Evolutionary conservation across 305 asterid genomes (phyloP).

Genomic region (Fraxinus velutina): DNA sequence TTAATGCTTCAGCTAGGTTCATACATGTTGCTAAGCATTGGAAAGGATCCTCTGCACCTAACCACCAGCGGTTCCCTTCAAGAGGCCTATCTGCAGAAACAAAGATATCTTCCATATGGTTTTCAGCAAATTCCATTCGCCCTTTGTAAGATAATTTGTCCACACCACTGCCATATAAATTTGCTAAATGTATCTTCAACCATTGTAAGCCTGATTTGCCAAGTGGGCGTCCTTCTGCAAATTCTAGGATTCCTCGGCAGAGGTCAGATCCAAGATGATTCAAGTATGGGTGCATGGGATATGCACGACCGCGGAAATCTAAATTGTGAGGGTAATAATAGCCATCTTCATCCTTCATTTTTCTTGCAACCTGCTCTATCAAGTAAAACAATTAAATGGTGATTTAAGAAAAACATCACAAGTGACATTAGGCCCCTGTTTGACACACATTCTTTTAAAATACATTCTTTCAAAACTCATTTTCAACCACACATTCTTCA

Average conservation of each 20-base stretch:
- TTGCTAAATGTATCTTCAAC: constrained; percentile 86
- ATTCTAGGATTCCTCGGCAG: too few relatives aligned
- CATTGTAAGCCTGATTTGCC: constrained; percentile 15
- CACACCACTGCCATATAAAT: constrained; percentile 80
- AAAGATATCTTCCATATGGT: constrained; percentile 76
- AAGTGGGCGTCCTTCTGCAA: too few relatives aligned
- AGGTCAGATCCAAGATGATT: too few relatives aligned
- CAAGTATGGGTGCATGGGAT: too few relatives aligned
- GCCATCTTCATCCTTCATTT: too few relatives aligned
- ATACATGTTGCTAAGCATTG: constrained; percentile 92
- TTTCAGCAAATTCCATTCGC: constrained; percentile 67
- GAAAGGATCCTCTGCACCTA: constrained; percentile 90
- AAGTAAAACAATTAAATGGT: constrained; percentile 22
- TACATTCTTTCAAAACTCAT: too few relatives aligned
- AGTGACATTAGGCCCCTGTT: background rate
- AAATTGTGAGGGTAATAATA: too few relatives aligned
- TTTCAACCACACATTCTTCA: too few relatives aligned
- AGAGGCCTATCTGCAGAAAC: constrained; percentile 97
- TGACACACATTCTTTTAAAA: too few relatives aligned
- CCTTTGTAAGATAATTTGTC: constrained; percentile 86
- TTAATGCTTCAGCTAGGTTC: constrained; percentile 74
- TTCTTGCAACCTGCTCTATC: constrained; percentile 14
- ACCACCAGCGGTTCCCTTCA: constrained; percentile 98
- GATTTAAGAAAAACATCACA: constrained; percentile 5
- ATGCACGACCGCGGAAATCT: too few relatives aligned